A percentile compares a stretch with the other conserved stretches of the same genome.
These are phyloP conservation scores for Malassezia yamatoensis DNA, from an alignment of 1,284 basidiomycete genomes.

Conservation along the genomic window DNA sequence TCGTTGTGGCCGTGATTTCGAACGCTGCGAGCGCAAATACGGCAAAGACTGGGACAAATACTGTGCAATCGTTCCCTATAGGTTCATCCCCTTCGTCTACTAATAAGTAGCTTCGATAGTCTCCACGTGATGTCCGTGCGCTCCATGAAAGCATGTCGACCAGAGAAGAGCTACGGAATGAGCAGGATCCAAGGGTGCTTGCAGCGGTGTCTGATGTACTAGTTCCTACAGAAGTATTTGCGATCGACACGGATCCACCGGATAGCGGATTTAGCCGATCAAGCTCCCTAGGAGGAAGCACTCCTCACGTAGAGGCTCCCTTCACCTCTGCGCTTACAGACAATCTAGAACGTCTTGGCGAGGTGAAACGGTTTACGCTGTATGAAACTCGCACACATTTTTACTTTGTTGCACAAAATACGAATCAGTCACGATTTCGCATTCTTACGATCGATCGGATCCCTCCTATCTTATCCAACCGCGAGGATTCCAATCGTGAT, in stretches of 20 bases:
- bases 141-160: background rate
- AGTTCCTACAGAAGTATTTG: background rate
- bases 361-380: conserved; percentile 40
- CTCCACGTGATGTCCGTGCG: conserved; percentile 6
- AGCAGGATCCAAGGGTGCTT: background rate
- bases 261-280: too few relatives aligned
- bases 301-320: too few relatives aligned
- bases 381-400: conserved; percentile 45
- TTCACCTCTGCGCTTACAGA: too few relatives aligned
- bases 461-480: conserved; percentile 20
- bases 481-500: background rate
- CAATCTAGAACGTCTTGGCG: conserved; percentile 22
- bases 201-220: background rate
- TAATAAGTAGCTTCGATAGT: conserved; percentile 34
- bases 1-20: conserved; percentile 37
- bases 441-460: conserved; percentile 43
- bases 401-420: conserved; percentile 43
- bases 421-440: conserved; percentile 38
- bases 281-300: too few relatives aligned
- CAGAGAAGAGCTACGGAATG: background rate
- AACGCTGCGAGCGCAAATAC: conserved; percentile 71
- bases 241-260: background rate
- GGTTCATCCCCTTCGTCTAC: conserved; percentile 66
- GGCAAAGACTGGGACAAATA: conserved; percentile 42
- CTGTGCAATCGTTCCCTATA: conserved; percentile 62